These are phyloP conservation scores for Asterochloris sp. DNA, from an alignment of 139 green algal species.

Conservation along the genomic window DNA sequence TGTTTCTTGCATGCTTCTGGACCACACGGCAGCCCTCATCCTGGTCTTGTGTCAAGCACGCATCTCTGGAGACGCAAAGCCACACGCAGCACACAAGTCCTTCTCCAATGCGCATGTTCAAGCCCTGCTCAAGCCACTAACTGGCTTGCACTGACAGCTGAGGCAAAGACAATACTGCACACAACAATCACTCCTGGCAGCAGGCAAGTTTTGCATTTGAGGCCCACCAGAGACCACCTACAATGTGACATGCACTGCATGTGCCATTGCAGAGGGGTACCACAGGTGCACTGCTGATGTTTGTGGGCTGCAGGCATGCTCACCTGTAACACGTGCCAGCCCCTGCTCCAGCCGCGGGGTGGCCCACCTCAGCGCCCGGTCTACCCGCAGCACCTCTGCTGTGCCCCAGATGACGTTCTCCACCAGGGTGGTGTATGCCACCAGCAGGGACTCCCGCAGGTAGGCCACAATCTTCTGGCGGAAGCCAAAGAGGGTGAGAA, in stretches of 20 bases:
- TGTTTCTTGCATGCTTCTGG: too few species aligned
- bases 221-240: neutral
- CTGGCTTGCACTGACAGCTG: too few species aligned
- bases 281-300: neutral
- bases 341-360: slow-evolving; percentile 20
- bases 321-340: slow-evolving; percentile 9
- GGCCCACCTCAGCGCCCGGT: neutral
- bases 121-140: too few species aligned
- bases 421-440: slow-evolving; percentile 19
- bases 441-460: slow-evolving; percentile 16
- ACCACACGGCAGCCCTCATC: too few species aligned
- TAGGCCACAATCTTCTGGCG: neutral
- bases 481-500: neutral
- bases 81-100: too few species aligned
- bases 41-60: too few species aligned
- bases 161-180: too few species aligned
- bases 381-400: neutral
- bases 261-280: neutral
- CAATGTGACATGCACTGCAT: neutral
- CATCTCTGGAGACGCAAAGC: too few species aligned
- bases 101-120: too few species aligned
- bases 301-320: neutral
- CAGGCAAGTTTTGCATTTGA: too few species aligned
- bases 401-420: slow-evolving; percentile 17
- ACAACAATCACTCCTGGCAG: too few species aligned